Percentiles rank a stretch among this genome's conserved stretches.
These are phyloP conservation scores for Teratosphaeria pseudoeucalypti DNA, from an alignment of 2,329 filamentous ascomycete genomes.

Conservation along the genomic window DNA sequence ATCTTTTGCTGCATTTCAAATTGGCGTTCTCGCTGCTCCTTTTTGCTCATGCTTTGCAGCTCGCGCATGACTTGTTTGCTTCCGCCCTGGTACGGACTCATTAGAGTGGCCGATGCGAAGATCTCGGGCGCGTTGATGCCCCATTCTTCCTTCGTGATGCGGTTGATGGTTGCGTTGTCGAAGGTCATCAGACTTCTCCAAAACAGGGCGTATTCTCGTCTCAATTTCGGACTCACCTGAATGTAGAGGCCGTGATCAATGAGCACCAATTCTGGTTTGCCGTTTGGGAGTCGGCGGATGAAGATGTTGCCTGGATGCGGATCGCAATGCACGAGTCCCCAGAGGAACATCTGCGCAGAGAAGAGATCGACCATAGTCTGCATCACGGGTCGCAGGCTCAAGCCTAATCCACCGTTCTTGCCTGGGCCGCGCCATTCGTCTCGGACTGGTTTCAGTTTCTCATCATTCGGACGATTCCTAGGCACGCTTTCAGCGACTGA, in stretches of 20 bases:
- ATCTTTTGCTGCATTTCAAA: constrained; percentile 74
- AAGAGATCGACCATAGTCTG: constrained; percentile 93
- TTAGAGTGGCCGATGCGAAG: constrained; percentile 80
- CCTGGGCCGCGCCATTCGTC: constrained; percentile 64
- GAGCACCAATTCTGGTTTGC: constrained; percentile 80
- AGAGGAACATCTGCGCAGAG: constrained; percentile 95
- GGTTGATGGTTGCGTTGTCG: constrained; percentile 68
- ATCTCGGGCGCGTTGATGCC: constrained; percentile 82
- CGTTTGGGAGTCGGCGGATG: constrained; percentile 71
- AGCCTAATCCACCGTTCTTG: constrained; percentile 69
- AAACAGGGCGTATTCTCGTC: constrained; percentile 76
- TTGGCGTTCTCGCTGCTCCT: constrained; percentile 47
- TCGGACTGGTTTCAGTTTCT: constrained; percentile 68
- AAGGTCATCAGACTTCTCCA: constrained; percentile 94
- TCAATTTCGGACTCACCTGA: constrained; percentile 72
- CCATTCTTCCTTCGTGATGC: constrained; percentile 66
- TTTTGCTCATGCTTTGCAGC: constrained; percentile 41
- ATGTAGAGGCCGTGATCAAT: constrained; percentile 98
- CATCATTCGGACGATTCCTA: constrained; percentile 42
- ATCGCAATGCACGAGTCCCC: constrained; percentile 91
- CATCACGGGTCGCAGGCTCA: constrained; percentile 82
- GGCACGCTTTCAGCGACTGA: constrained; percentile 14
- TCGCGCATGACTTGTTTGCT: constrained; percentile 53
- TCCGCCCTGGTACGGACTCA: constrained; percentile 84
- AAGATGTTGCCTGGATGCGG: constrained; percentile 97